Evolutionary conservation across 1,139 yeast species (phyloP).

Genomic region (Yamadazyma triangularis): DNA sequence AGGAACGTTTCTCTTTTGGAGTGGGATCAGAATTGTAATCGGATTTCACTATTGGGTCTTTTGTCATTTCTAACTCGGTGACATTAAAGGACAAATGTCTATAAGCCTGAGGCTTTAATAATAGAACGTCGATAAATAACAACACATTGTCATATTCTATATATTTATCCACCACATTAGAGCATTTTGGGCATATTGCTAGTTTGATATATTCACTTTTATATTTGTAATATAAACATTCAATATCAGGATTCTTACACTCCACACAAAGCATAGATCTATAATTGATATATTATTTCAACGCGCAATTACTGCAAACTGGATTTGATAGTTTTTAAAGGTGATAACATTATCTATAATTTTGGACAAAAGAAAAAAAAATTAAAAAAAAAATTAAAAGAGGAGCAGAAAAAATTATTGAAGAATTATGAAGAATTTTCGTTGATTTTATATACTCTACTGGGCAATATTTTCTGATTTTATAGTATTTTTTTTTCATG

Average conservation of each 20-base stretch:
- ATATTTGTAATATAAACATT: conserved; percentile 64
- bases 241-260: conserved; percentile 60
- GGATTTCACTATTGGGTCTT: conserved; percentile 6
- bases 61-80: conserved; percentile 31
- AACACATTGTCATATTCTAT: conserved; percentile 86
- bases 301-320: too few species aligned
- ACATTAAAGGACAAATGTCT: conserved; percentile 81
- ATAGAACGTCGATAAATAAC: conserved; percentile 73
- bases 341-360: too few species aligned
- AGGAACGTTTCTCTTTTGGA: too few species aligned
- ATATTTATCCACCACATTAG: conserved; percentile 79
- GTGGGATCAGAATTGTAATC: conserved; percentile 1
- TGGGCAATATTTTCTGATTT: too few species aligned
- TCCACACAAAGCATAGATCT: conserved; percentile 78
- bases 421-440: too few species aligned
- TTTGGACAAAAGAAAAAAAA: too few species aligned
- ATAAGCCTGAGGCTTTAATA: conserved; percentile 85
- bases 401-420: too few species aligned
- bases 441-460: too few species aligned
- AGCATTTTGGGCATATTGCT: conserved; percentile 73
- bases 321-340: too few species aligned
- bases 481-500: too few species aligned
- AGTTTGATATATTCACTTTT: conserved; percentile 76
- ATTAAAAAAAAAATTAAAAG: too few species aligned
- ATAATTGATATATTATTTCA: too few species aligned